These are phyloP conservation scores for Cydonia oblonga DNA, from an alignment of 331 rosid genomes.

Conservation along the genomic window DNA sequence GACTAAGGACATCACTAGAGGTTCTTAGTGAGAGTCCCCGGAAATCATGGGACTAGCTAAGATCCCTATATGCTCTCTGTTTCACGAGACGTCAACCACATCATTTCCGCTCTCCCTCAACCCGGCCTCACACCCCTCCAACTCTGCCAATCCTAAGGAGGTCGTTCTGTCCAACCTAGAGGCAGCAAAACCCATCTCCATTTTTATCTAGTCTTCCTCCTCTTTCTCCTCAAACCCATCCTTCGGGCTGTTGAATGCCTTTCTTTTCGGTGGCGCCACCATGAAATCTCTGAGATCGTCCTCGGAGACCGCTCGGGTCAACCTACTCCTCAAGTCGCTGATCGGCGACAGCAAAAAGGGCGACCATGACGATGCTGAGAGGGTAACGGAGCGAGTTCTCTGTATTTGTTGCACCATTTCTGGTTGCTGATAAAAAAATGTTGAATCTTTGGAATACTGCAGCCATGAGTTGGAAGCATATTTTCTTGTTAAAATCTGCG, in stretches of 20 bases:
- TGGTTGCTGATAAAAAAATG: background rate
- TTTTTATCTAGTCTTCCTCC: conserved; percentile 4
- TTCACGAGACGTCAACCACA: too few relatives aligned
- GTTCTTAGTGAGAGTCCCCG: too few relatives aligned
- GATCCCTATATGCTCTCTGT: too few relatives aligned
- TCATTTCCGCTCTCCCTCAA: too few relatives aligned
- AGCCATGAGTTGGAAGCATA: conserved; percentile 52
- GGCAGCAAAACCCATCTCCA: background rate
- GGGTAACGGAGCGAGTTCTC: conserved; percentile 1
- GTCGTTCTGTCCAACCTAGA: conserved; percentile 22
- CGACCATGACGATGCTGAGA: conserved; percentile 5
- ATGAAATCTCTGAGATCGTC: conserved; percentile 24
- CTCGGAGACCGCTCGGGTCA: conserved; percentile 23
- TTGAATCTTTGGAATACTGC: conserved; percentile 12
- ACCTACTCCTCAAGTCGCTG: background rate
- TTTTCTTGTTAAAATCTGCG: background rate
- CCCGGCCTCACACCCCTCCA: conserved; percentile 25
- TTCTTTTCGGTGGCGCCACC: conserved; percentile 8
- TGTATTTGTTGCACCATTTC: conserved; percentile 14
- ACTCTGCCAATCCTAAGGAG: conserved; percentile 31
- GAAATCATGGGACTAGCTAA: too few relatives aligned
- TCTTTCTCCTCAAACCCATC: conserved; percentile 22
- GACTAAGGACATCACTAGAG: too few relatives aligned
- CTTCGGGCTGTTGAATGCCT: conserved; percentile 12
- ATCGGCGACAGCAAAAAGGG: background rate